Percentiles rank a stretch among this genome's conserved stretches.
These are phyloP conservation scores for Clonostachys byssicola DNA, from an alignment of 2,329 filamentous ascomycete species.

Conservation along the genomic window DNA sequence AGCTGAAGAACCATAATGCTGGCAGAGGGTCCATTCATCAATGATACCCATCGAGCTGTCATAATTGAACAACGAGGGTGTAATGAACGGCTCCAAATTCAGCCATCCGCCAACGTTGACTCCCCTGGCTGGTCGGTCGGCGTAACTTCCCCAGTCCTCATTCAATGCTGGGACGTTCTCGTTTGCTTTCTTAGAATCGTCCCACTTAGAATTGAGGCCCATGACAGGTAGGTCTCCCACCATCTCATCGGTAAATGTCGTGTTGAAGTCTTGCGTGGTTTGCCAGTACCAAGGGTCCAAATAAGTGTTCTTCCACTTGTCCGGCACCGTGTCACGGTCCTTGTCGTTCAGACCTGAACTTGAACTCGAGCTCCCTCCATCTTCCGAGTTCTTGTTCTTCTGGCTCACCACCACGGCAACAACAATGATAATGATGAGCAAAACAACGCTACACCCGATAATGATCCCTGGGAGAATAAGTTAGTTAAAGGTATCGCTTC, in stretches of 20 bases:
- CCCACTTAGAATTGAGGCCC: constrained; percentile 81
- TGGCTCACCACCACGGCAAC: constrained; percentile 64
- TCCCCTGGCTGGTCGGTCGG: constrained; percentile 74
- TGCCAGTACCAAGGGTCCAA: constrained; percentile 91
- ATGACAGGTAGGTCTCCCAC: constrained; percentile 88
- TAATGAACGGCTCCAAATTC: constrained; percentile 90
- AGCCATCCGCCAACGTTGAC: constrained; percentile 96
- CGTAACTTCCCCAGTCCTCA: constrained; percentile 72
- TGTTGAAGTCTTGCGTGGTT: constrained; percentile 86
- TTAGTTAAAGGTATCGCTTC: constrained; percentile 7
- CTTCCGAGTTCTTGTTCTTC: constrained; percentile 37
- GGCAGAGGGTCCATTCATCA: constrained; percentile 81
- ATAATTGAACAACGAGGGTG: constrained; percentile 79
- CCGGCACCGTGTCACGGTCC: constrained; percentile 54
- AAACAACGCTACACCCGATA: constrained; percentile 43
- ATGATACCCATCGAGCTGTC: constrained; percentile 64
- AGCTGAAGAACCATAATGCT: constrained; percentile 62
- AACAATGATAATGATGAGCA: constrained; percentile 64
- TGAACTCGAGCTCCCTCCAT: constrained; percentile 7
- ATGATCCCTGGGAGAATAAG: constrained; percentile 44
- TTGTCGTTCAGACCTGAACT: constrained; percentile 41
- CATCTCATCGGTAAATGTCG: constrained; percentile 82
- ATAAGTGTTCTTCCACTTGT: constrained; percentile 66
- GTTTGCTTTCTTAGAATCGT: constrained; percentile 78
- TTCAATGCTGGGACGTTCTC: constrained; percentile 74